Base-by-base conservation (phyloP, 208 protist genomes). In the Leptomonas pyrrhocoris region DNA sequence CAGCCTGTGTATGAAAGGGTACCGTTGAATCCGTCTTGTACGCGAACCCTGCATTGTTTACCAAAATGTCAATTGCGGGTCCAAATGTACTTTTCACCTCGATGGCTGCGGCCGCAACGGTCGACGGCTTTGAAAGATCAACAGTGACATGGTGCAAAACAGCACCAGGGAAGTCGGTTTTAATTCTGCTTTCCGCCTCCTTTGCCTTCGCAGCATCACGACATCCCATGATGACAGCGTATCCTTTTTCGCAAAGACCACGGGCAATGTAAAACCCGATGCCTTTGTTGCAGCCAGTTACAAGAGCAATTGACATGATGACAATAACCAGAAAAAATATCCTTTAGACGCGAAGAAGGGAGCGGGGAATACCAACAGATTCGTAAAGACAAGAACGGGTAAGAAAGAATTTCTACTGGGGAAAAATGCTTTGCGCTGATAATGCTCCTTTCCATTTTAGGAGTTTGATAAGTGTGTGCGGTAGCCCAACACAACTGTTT, bases 41-140 rank as follows among this genome's bases (percentile, higher is more conserved):
- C 1, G 70, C 85, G 63, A 88, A 77, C 19, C 69, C 69, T 23
- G 81, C 79, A 56, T 81, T 87, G 65, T 85, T 87, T 21, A 81
- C 69, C 25, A 87, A 38, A 4, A 81, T 23, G 55, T 84, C 81
- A 15, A 87, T 74, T 13, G 43, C 75, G 28, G 34, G 40, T 2
- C 30, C 57, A 49, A 57, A 83, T 23, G 45, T 45, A 23, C 34
- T 46, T 40, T 69, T 50, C 31, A 85, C 57, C 42, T 64, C 4
- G 8, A 15, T 30, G 3, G 72, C 78, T n/a, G 78, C 71, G 40
- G 18, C 28, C 0, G 43, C 64, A 5, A 78, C 51, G 28, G 53
- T 74, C 0, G 53, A 55, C 18, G 50, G 42, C 23, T 69, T 49
- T 21, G 19, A 54, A 27, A 82, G 42, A 36, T 80, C 60, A 15